Evolutionary conservation across 2,329 filamentous ascomycete species (phyloP).

Genomic region (Xylariaceae sp.): DNA sequence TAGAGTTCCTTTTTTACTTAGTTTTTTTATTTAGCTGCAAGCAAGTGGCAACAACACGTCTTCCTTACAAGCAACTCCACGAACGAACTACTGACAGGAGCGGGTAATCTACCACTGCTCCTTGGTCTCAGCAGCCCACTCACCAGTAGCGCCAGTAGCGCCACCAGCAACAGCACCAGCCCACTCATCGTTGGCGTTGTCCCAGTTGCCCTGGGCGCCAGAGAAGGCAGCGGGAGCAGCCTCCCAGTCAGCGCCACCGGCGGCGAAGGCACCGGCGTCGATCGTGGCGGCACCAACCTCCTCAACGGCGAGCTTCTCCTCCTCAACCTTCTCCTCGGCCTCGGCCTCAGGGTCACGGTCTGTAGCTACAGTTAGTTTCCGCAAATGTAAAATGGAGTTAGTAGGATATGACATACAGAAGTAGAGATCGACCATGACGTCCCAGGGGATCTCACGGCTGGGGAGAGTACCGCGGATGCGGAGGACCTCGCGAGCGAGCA

Average conservation of each 20-base stretch:
- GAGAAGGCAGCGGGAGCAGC: conserved; percentile 67
- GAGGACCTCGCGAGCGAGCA: conserved; percentile 99
- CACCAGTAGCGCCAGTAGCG: conserved; percentile 57
- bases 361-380: conserved; percentile 29
- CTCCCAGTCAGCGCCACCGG: conserved; percentile 66
- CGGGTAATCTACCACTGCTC: conserved; percentile 31
- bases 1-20: neutral
- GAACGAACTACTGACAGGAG: neutral
- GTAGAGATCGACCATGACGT: conserved; percentile 99
- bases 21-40: neutral
- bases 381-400: neutral
- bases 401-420: conserved; percentile 64
- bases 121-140: conserved; percentile 59
- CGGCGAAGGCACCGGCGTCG: conserved; percentile 65
- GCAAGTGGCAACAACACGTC: no score
- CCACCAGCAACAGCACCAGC: conserved; percentile 52
- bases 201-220: conserved; percentile 46
- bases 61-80: no score
- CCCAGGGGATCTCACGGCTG: conserved; percentile 95
- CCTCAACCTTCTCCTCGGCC: conserved; percentile 94
- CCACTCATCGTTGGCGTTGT: conserved; percentile 57
- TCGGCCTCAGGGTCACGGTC: conserved; percentile 99
- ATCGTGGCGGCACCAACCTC: conserved; percentile 76
- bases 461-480: conserved; percentile 95
- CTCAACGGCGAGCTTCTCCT: conserved; percentile 87